A percentile compares a stretch with the other conserved stretches of the same genome.
These are phyloP conservation scores for Botrytis tulipae DNA, from an alignment of 2,329 filamentous ascomycete species.

Conservation along the genomic window DNA sequence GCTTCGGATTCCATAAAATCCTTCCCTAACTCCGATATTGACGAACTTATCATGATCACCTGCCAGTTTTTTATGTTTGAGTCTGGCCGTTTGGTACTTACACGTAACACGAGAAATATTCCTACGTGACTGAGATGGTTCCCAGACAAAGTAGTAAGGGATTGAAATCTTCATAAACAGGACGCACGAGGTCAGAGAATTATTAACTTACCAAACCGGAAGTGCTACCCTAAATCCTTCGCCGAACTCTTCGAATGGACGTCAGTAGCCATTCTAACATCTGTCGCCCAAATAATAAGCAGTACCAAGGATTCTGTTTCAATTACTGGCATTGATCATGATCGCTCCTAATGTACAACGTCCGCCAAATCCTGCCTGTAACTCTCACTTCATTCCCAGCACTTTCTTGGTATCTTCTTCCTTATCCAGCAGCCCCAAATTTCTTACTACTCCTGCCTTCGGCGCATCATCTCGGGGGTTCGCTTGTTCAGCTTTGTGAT, in stretches of 20 bases:
- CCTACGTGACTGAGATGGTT: not conserved
- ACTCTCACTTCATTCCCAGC: conserved; percentile 38
- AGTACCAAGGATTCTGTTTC: not conserved
- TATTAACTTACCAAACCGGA: not conserved
- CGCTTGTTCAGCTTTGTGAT: conserved; percentile 74
- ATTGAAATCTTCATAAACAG: not conserved
- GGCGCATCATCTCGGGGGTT: conserved; percentile 77
- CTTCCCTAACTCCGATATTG: not conserved
- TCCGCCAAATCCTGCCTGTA: conserved; percentile 15
- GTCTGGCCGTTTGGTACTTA: not conserved
- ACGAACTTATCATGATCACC: not conserved
- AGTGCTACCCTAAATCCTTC: not conserved
- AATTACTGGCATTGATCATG: conserved; percentile 15
- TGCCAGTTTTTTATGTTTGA: not conserved
- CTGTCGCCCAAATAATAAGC: not conserved
- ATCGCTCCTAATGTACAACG: conserved; percentile 36
- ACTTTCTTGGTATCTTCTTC: conserved; percentile 73
- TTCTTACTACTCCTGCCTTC: conserved; percentile 82
- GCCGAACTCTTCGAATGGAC: too few species aligned
- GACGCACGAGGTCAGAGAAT: not conserved
- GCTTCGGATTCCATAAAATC: not conserved
- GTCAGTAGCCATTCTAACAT: not conserved
- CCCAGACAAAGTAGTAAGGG: not conserved
- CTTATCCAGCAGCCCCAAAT: conserved; percentile 78
- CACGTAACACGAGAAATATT: not conserved